Conservation (phyloP, 2,329 filamentous ascomycete species). For the Phyllosticta paracitricarpa region DNA sequence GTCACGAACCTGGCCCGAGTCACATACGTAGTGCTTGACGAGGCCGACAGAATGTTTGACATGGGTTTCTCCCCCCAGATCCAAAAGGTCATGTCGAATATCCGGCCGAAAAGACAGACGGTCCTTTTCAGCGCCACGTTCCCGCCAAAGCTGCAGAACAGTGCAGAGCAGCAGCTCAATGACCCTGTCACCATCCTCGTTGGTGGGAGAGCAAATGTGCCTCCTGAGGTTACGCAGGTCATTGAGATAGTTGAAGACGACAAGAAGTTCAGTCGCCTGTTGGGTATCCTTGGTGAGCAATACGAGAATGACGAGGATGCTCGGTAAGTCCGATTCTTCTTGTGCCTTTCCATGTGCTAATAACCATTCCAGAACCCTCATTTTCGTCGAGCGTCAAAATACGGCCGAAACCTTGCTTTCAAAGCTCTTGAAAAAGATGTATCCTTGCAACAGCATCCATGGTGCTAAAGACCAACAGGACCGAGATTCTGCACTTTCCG, state of each 20-base stretch:
- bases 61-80: conserved; percentile 99
- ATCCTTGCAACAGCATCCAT: conserved; percentile 87
- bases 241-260: conserved; percentile 73
- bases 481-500: conserved; percentile 80
- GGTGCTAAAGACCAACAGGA: conserved; percentile 91
- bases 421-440: conserved; percentile 72
- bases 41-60: conserved; percentile 98
- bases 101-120: conserved; percentile 85
- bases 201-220: conserved; percentile 65
- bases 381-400: conserved; percentile 89
- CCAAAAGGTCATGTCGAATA: conserved; percentile 88
- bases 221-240: conserved; percentile 72
- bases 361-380: conserved; percentile 44
- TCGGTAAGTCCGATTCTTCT: conserved; percentile 31
- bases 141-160: conserved; percentile 80
- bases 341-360: neutral
- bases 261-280: conserved; percentile 71
- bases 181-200: conserved; percentile 87
- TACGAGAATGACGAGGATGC: conserved; percentile 84
- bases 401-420: conserved; percentile 72
- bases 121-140: conserved; percentile 96
- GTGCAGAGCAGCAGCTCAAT: conserved; percentile 79
- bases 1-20: conserved; percentile 85
- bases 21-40: conserved; percentile 90
- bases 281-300: conserved; percentile 78